Conservation (phyloP, 2,329 filamentous ascomycete species). For the Leptographium radiaticola region DNA sequence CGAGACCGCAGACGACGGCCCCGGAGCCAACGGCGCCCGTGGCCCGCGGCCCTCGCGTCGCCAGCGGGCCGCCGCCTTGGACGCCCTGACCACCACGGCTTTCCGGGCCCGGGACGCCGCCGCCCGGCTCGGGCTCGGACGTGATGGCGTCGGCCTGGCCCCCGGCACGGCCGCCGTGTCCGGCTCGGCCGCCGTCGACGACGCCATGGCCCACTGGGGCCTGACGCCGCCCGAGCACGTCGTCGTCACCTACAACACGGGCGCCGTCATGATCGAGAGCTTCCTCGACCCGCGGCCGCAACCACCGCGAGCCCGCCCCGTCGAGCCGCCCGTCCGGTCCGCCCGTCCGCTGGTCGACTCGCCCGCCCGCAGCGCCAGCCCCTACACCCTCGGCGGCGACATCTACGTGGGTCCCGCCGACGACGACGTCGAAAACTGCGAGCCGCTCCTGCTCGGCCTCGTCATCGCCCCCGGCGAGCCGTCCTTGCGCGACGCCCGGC, state of each 20-base stretch:
- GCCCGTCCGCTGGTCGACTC: not conserved
- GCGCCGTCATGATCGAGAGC: constrained; percentile 22
- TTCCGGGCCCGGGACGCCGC: constrained; percentile 40
- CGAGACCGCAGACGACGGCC: not conserved
- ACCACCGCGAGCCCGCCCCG: not conserved
- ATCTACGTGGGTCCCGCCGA: not conserved
- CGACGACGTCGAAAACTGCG: constrained; percentile 16
- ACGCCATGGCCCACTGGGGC: constrained; percentile 19
- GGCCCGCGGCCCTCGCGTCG: constrained; percentile 7
- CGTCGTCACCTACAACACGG: constrained; percentile 40
- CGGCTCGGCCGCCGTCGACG: not conserved
- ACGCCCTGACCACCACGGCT: constrained; percentile 37
- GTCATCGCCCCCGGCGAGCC: constrained; percentile 37
- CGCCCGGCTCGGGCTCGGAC: constrained; percentile 35
- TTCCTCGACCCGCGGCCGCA: constrained; percentile 26
- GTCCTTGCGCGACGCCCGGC: constrained; percentile 35
- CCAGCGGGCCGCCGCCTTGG: constrained; percentile 30
- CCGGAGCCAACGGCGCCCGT: not conserved
- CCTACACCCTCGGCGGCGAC: not conserved
- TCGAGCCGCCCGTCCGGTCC: not conserved
- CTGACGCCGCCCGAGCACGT: constrained; percentile 38
- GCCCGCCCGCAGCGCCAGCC: not conserved
- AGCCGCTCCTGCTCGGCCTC: constrained; percentile 40
- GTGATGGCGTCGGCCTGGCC: constrained; percentile 23
- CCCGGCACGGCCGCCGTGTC: not conserved